Conservation (phyloP, 768 basidiomycete genomes). For the Tricholoma bakamatsutake region DNA sequence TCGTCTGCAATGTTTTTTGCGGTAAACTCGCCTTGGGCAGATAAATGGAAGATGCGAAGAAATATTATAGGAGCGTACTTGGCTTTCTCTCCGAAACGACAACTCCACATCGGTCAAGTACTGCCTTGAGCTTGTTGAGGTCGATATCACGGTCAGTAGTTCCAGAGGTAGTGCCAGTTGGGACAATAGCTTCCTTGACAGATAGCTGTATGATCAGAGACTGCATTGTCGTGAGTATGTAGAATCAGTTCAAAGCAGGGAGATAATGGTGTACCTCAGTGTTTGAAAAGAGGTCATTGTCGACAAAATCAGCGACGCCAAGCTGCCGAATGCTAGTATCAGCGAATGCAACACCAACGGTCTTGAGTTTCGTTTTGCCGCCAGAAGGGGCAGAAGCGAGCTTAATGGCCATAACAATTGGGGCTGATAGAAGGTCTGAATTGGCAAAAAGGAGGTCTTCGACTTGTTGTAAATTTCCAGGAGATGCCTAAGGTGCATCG, state of each 20-base stretch:
- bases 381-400: conserved; percentile 49
- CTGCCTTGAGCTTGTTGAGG: conserved; percentile 75
- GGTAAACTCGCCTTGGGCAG: conserved; percentile 69
- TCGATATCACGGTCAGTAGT: conserved; percentile 83
- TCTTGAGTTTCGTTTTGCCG: conserved; percentile 57
- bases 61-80: conserved; percentile 38
- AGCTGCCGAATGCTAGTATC: conserved; percentile 83
- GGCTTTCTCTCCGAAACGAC: conserved; percentile 88
- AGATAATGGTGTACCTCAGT: conserved; percentile 62
- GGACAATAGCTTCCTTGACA: conserved; percentile 91
- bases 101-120: conserved; percentile 87
- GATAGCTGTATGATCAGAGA: conserved; percentile 93
- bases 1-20: conserved; percentile 78
- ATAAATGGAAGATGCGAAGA: not conserved
- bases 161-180: conserved; percentile 66
- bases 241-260: not conserved
- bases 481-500: conserved; percentile 33
- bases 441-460: conserved; percentile 84
- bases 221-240: conserved; percentile 35
- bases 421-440: conserved; percentile 74
- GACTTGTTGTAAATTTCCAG: conserved; percentile 65
- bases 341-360: conserved; percentile 85
- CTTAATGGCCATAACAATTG: conserved; percentile 88
- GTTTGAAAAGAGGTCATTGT: conserved; percentile 95
- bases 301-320: conserved; percentile 87